Base-by-base conservation (phyloP, 345 rosid genomes). In the Euphorbia peplus region DNA sequence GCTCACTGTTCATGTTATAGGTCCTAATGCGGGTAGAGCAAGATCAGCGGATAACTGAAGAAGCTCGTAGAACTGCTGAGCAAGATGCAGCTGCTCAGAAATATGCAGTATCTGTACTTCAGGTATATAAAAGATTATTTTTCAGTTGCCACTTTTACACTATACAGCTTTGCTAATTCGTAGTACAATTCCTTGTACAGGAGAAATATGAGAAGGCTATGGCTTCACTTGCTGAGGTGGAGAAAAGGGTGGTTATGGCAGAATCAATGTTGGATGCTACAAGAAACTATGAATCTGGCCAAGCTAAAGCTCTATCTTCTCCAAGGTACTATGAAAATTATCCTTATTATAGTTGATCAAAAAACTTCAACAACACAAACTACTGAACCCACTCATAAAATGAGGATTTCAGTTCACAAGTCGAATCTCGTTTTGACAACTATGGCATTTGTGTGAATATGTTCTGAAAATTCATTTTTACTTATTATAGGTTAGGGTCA, bases 261-360 rank as follows among this genome's bases (percentile, higher is more conserved):
- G 99, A 95, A 75, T 82, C 97, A 57, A 86, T 85, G 67, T 75
- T 95, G 70, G 95, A 91, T 82, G 99, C 99, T 74, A 95, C 97
- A 39, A 22, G 85, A 77, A 89, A 89, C 66, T 89, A 88, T 76
- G 85, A 89, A 75, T 75, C 85, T 74, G 95, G 97, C 69, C 89
- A 91, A 81, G 70, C 80, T 60, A 95, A 82, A 82, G 92, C 91
- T 59, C 61, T 66, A 68, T 77, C 84, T 66, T 83, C 96, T 75
- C 96, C 93, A 46, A 29, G 80, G 95, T 87, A 79, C 28, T 24
- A 35, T 9, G 29, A 14, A 37, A 21, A 46, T n/a, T 47, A 46
- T 50, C 60, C n/a, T n/a, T n/a, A n/a, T n/a, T n/a, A n/a, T n/a
- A n/a, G n/a, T n/a, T n/a, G n/a, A n/a, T n/a, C n/a, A n/a, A n/a